Evolutionary conservation across 345 rosid species (phyloP).

Genomic region (Ceriops zippeliana): DNA sequence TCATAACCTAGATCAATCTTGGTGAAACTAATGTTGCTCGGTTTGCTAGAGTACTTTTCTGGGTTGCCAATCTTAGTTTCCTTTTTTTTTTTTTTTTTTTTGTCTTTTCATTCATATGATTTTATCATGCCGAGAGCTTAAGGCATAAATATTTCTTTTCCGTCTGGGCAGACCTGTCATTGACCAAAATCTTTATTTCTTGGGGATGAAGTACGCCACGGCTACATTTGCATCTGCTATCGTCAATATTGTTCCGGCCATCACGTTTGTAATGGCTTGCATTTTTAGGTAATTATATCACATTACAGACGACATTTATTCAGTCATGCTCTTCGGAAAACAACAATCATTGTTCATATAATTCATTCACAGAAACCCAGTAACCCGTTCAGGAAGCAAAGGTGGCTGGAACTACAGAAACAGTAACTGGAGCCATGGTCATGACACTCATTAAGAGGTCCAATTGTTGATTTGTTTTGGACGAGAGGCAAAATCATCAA

Average conservation of each 20-base stretch:
- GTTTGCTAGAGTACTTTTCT: conserved; percentile 64
- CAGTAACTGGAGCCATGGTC: conserved; percentile 88
- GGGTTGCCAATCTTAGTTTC: not conserved
- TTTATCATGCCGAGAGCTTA: no score
- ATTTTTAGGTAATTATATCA: conserved; percentile 37
- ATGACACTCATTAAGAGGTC: conserved; percentile 84
- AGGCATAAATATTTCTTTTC: not conserved
- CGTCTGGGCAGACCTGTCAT: conserved; percentile 64
- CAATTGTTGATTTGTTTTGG: conserved; percentile 49
- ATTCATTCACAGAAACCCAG: no score
- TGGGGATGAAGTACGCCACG: conserved; percentile 79
- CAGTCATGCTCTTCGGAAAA: not conserved
- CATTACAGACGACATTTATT: not conserved
- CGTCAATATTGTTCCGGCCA: conserved; percentile 80
- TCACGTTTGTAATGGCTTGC: conserved; percentile 74
- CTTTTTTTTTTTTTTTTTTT: not conserved
- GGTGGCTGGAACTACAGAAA: conserved; percentile 64
- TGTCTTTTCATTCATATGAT: not conserved
- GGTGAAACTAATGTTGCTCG: conserved; percentile 53
- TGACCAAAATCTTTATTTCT: conserved; percentile 67
- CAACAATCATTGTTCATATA: no score
- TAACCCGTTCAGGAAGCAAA: conserved; percentile 32
- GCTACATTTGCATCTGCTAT: conserved; percentile 87
- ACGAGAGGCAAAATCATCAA: conserved; percentile 36
- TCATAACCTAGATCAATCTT: conserved; percentile 57